Base-by-base conservation (phyloP, 2,329 filamentous ascomycete genomes). In the Botrytis fabae region DNA sequence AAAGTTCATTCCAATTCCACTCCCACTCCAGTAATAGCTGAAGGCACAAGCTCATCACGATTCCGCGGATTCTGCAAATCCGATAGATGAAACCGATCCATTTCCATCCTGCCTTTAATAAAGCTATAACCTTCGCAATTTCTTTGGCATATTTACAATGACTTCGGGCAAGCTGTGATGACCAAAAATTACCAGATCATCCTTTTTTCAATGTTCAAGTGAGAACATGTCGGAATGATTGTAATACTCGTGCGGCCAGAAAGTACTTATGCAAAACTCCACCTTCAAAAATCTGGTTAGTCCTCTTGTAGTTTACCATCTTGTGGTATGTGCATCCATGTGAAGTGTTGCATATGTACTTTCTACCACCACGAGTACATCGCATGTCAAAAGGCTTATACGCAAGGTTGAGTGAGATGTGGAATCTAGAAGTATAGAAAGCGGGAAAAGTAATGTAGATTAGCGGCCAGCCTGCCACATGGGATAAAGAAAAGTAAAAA, bases 391-490 rank as follows among this genome's bases (percentile, higher is more conserved):
- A 28, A 16, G 12, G 51, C n/a, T 54, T 14, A 25, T 54, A 54
- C 12, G 8, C 28, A 28, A 54, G 25, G 25, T 28, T 28, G 51
- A 54, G 51, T 54, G 51, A 6, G 51, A 28, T 16, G 16, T 54
- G 14, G n/a, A 28, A 28, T 54, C 51, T 28, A 54, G 51, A 28
- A 18, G 14, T 5, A 28, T 7, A 28, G 5, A 28, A 57, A 57
- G n/a, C n/a, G 51, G 14, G n/a, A 57, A 57, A 28, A 18, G 1
- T 18, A 57, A 57, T 28, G 18, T 40, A 42, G 60, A 62, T 42
- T 62, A 42, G 60, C 38, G 12, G 48, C 48, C 48, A 51, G 48
- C 25, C 25, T n/a, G 60, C 60, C 60, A 62, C 60, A 62, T 62
- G 60, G 60, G 35, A 61, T 61, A 25, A n/a, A 40, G 59, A 61